phyloP scores from a whole-genome alignment of 2,329 filamentous ascomycete genomes.

The Talaromyces sp. region DNA sequence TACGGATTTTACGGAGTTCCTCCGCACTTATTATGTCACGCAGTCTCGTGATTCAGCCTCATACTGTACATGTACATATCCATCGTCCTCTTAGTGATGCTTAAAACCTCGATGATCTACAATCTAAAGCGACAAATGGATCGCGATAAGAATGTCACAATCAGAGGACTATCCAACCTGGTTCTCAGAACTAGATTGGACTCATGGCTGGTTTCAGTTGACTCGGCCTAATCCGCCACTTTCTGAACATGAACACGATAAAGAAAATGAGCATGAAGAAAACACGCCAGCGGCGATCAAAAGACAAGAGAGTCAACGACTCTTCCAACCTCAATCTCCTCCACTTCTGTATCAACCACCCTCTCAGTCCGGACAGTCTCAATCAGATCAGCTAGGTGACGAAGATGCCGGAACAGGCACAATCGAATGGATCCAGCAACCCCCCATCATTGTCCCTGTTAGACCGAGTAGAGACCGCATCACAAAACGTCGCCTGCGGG shows the following conservation, averaged over 20 bases:
- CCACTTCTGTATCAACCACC: neutral
- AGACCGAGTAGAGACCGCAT: constrained; percentile 9
- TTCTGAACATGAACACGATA: neutral
- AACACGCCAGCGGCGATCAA: neutral
- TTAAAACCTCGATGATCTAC: neutral
- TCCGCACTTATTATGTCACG: neutral
- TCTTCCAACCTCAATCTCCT: neutral
- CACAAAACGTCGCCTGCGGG: constrained; percentile 18
- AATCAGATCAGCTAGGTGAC: neutral
- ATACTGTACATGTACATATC: neutral
- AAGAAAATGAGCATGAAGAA: neutral
- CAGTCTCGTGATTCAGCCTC: neutral
- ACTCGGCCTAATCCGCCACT: neutral
- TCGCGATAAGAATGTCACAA: neutral
- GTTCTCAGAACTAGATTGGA: constrained; percentile 4
- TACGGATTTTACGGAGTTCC: neutral
- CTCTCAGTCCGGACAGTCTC: neutral
- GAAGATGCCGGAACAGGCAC: neutral
- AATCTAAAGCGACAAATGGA: neutral
- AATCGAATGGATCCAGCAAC: constrained; percentile 5
- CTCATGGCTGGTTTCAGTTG: neutral
- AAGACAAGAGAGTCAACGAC: neutral
- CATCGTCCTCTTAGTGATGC: neutral
- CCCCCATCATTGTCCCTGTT: constrained; percentile 5
- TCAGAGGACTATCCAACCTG: constrained; percentile 1